Evolutionary conservation across 495 filamentous ascomycete genomes (phyloP).

Genomic region (Glonium stellatum): DNA sequence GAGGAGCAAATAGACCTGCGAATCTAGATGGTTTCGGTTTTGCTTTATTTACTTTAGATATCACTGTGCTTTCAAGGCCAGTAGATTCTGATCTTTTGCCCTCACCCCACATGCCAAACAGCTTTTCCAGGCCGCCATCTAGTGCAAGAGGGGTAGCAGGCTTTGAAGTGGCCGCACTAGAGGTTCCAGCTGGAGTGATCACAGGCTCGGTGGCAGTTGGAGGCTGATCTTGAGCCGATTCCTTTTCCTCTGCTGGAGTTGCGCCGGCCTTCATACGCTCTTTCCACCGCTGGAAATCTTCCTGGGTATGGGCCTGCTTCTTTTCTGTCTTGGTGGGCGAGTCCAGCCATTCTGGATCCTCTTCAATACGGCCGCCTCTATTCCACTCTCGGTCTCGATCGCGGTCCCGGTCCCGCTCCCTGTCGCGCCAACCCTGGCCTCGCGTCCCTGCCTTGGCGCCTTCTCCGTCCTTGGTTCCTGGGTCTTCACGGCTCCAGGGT

Average conservation of each 20-base stretch:
- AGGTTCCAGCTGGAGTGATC: background rate
- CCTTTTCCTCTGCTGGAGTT: slow-evolving; percentile 44
- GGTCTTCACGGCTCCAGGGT: slow-evolving; percentile 36
- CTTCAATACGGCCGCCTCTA: slow-evolving; percentile 40
- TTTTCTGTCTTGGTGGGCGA: slow-evolving; percentile 29
- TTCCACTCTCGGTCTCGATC: slow-evolving; percentile 33
- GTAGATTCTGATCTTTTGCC: slow-evolving; percentile 11
- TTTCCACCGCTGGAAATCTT: slow-evolving; percentile 95
- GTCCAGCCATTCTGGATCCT: slow-evolving; percentile 51
- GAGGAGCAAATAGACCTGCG: slow-evolving; percentile 63
- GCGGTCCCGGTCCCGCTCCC: slow-evolving; percentile 28
- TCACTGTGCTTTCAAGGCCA: slow-evolving; percentile 28
- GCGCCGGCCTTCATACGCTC: slow-evolving; percentile 72
- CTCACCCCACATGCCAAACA: slow-evolving; percentile 60
- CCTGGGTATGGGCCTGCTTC: slow-evolving; percentile 65
- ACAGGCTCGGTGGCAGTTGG: background rate
- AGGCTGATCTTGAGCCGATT: slow-evolving; percentile 6
- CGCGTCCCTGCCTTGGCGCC: slow-evolving; percentile 16
- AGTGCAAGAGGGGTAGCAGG: slow-evolving; percentile 49
- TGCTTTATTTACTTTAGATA: slow-evolving; percentile 34
- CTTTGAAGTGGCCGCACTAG: slow-evolving; percentile 32
- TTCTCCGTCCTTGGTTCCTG: slow-evolving; percentile 19
- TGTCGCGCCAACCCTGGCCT: slow-evolving; percentile 30
- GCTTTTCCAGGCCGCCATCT: slow-evolving; percentile 67
- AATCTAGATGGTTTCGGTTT: slow-evolving; percentile 67